Percentiles rank a stretch among this genome's conserved stretches.
Evolutionary conservation across 1,284 basidiomycete species (phyloP).

Genomic region (Cryptococcus sp.): DNA sequence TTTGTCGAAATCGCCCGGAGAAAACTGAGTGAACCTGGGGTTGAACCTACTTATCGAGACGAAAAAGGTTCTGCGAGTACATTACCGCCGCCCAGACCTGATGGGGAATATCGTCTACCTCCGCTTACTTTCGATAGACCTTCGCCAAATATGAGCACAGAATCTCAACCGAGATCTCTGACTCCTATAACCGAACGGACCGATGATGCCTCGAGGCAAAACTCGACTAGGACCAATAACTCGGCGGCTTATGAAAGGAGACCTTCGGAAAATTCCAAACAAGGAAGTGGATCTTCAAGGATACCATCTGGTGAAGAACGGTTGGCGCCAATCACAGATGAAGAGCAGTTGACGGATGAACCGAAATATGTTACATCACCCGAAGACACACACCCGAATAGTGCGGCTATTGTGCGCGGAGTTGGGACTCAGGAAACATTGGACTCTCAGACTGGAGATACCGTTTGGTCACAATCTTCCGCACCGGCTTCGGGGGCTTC

Average conservation of each 20-base stretch:
- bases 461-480: slow-evolving; percentile 25
- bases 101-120: slow-evolving; percentile 32
- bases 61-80: slow-evolving; percentile 18
- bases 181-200: slow-evolving; percentile 55
- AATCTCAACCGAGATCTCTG: slow-evolving; percentile 41
- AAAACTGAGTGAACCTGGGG: slow-evolving; percentile 54
- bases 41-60: background rate
- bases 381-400: slow-evolving; percentile 1
- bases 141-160: slow-evolving; percentile 13
- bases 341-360: slow-evolving; percentile 12
- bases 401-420: slow-evolving; percentile 7
- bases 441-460: slow-evolving; percentile 14
- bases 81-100: slow-evolving; percentile 8
- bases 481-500: background rate
- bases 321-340: slow-evolving; percentile 19
- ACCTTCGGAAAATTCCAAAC: slow-evolving; percentile 18
- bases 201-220: slow-evolving; percentile 30
- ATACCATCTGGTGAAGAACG: slow-evolving; percentile 12
- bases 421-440: slow-evolving; percentile 9
- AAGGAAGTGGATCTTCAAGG: slow-evolving; percentile 25
- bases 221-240: slow-evolving; percentile 24
- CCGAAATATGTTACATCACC: slow-evolving; percentile 1
- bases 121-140: slow-evolving; percentile 31
- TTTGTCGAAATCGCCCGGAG: slow-evolving; percentile 63
- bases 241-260: slow-evolving; percentile 5